Conservation (phyloP, 306 rosid genomes). For the Inga laurina region DNA sequence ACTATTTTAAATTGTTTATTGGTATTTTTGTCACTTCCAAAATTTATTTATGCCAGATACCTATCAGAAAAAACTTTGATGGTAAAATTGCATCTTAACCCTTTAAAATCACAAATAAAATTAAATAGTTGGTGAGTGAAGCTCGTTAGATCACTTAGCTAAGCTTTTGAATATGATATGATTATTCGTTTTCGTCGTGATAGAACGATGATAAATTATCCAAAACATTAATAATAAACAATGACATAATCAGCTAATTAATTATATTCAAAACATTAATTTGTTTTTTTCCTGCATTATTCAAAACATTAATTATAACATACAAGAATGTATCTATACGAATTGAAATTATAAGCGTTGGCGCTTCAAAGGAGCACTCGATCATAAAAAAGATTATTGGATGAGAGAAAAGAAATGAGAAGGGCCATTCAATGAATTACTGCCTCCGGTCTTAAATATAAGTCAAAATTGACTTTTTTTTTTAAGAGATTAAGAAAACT, state of each 20-base stretch:
- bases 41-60: too few species aligned
- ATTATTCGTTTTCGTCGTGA: not conserved
- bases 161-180: not conserved
- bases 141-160: not conserved
- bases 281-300: too few species aligned
- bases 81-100: too few species aligned
- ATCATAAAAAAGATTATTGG: not conserved
- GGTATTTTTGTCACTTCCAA: fast-evolving
- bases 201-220: not conserved
- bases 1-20: too few species aligned
- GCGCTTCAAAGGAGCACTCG: not conserved
- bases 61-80: too few species aligned
- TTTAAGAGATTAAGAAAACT: too few species aligned
- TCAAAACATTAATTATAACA: not conserved
- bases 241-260: too few species aligned
- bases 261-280: too few species aligned
- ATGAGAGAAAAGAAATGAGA: not conserved
- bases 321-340: not conserved
- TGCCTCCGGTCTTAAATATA: too few species aligned
- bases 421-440: not conserved
- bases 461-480: too few species aligned
- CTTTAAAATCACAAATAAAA: not conserved
- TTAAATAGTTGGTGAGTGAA: not conserved
- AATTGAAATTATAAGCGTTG: not conserved
- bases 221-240: not conserved